These are phyloP conservation scores for Colletotrichum neosansevieriae DNA, from an alignment of 2,329 filamentous ascomycete species.

Conservation along the genomic window DNA sequence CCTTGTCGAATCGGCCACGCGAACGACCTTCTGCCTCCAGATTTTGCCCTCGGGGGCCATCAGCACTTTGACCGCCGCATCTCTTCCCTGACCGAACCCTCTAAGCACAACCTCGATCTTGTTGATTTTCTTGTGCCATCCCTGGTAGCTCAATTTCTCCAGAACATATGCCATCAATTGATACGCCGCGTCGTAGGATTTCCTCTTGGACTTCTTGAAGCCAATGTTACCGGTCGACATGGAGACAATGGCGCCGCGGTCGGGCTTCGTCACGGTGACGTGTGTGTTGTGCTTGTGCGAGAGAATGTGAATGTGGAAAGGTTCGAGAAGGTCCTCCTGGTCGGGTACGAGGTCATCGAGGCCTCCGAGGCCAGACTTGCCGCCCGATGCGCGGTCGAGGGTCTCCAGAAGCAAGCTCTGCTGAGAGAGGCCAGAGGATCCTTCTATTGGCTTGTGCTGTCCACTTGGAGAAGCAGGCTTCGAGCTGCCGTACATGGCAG, in stretches of 20 bases:
- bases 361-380: slow-evolving; percentile 10
- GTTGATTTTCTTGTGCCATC: slow-evolving; percentile 80
- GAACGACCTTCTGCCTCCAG: slow-evolving; percentile 79
- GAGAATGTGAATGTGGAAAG: slow-evolving; percentile 90
- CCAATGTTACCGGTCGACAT: slow-evolving; percentile 89
- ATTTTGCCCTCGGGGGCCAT: slow-evolving; percentile 85
- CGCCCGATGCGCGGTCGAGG: slow-evolving; percentile 47
- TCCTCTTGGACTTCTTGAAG: slow-evolving; percentile 85
- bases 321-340: slow-evolving; percentile 61
- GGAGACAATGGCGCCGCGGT: slow-evolving; percentile 82
- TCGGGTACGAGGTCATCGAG: slow-evolving; percentile 44
- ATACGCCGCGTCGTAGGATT: slow-evolving; percentile 91
- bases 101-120: slow-evolving; percentile 83
- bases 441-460: slow-evolving; percentile 41
- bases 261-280: slow-evolving; percentile 87
- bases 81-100: slow-evolving; percentile 88
- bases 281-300: slow-evolving; percentile 95
- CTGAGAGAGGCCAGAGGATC: slow-evolving; percentile 45
- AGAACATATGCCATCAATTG: slow-evolving; percentile 88
- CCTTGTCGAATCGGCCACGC: slow-evolving; percentile 86
- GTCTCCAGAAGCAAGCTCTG: slow-evolving; percentile 56
- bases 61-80: slow-evolving; percentile 90
- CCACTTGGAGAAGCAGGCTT: not conserved
- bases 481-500: slow-evolving; percentile 40
- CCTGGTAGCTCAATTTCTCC: slow-evolving; percentile 84